A percentile compares a stretch with the other conserved stretches of the same genome.
Conservation (phyloP, 2,329 filamentous ascomycete genomes). For the Atkinsonella hypoxylon region DNA sequence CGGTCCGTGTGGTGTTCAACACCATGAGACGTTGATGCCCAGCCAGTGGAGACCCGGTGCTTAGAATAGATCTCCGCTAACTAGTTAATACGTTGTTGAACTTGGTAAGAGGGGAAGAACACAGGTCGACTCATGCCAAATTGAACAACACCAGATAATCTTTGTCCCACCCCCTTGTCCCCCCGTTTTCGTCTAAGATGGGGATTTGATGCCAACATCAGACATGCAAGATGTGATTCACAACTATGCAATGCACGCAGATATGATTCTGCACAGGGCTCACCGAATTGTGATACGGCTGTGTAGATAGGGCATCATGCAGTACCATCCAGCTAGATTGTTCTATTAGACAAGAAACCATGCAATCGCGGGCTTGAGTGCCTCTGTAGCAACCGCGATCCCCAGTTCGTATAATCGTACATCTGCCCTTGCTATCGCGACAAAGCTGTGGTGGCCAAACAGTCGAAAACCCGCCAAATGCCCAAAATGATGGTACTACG, state of each 20-base stretch:
- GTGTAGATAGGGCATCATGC: conserved; percentile 1
- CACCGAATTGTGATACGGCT: neutral
- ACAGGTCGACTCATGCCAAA: neutral
- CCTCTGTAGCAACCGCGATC: neutral
- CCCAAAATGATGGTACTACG: neutral
- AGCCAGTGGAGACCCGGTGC: neutral
- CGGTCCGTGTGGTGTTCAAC: neutral
- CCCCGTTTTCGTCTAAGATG: too few relatives aligned
- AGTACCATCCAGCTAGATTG: conserved; percentile 4
- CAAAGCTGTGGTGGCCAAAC: neutral
- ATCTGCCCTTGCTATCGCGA: neutral
- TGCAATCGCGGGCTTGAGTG: conserved; percentile 1
- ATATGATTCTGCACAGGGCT: conserved; percentile 1
- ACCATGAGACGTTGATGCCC: conserved; percentile 2
- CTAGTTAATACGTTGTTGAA: neutral
- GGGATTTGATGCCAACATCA: neutral
- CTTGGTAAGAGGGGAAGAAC: neutral
- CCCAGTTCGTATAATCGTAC: neutral
- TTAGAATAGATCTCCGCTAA: neutral
- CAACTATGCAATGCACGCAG: conserved; percentile 2
- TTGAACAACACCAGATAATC: neutral
- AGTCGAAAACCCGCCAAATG: neutral
- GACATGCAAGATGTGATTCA: neutral
- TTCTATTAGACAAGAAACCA: conserved; percentile 1
- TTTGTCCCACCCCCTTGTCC: too few relatives aligned